These are phyloP conservation scores for Aegle marmelos DNA, from an alignment of 345 rosid genomes.

Conservation along the genomic window DNA sequence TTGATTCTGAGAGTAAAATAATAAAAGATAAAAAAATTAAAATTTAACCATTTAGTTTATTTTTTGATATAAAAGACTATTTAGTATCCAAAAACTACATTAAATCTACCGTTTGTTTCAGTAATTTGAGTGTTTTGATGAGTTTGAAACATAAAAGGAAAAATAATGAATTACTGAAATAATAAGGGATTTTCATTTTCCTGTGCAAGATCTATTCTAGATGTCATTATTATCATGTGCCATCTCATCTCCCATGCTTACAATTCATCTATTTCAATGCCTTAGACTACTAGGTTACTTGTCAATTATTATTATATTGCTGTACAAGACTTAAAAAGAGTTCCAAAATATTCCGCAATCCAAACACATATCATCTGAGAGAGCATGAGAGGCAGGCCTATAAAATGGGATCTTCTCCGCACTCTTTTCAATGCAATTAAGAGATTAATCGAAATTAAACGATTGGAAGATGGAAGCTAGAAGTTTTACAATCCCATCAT, in stretches of 20 bases:
- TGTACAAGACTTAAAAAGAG: neutral
- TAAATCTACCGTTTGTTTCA: no score
- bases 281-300: neutral
- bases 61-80: no score
- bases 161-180: no score
- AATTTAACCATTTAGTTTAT: no score
- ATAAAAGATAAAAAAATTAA: no score
- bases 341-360: neutral
- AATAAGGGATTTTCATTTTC: no score
- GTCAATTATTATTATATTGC: neutral
- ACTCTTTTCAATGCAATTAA: neutral
- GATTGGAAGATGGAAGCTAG: conserved; percentile 2
- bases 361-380: neutral
- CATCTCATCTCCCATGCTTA: neutral
- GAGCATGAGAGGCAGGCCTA: neutral
- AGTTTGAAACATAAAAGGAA: no score
- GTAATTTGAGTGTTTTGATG: no score
- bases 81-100: no score
- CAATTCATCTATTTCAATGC: neutral
- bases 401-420: conserved; percentile 3
- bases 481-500: neutral
- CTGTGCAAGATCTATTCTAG: neutral
- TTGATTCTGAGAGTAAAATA: no score
- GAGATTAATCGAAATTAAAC: neutral
- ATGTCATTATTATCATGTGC: conserved; percentile 6